Base-by-base conservation (phyloP, 179 eudicot species). In the Spergularia azorica region DNA sequence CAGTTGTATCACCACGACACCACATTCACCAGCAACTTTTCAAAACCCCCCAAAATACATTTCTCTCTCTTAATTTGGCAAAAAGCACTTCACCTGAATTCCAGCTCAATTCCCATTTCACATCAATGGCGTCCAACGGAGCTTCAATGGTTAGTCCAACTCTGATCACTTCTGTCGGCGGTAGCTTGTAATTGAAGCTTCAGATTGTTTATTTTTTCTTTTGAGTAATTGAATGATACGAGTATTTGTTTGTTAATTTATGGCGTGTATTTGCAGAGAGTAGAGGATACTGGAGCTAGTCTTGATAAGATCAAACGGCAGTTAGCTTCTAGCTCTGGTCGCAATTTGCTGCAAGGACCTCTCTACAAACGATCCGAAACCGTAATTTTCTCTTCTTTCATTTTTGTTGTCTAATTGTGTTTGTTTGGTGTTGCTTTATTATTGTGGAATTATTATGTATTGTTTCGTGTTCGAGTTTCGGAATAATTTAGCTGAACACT, bases 341-440 rank as follows among this genome's bases (percentile, higher is more conserved):
- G 93, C 46, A 89, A 84, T 86, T 69, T 95, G 10, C 81, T 95
- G 76, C 98, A 95, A 82, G 98, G 98, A 17, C 98, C 97, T 62
- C 97, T 95, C 66, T 89, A 89, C 15, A 95, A 95, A 80, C 93
- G 98, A 90, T 95, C 98, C 11, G 98, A 95, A 81, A 95, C 98
- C 75, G 98, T 95, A 89, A 32, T 43, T 9, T 59, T 71, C 41
- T 51, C 20, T 21, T 77, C 12, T 41, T 70, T n/a, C 14, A 71
- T 9, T 61, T 32, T 17, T 21, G 32, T 69, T 48, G 18, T 52
- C 71, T 38, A 1, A 9, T 54, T 43, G 70, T 15, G 50, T 12
- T 56, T 67, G 76, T 41, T 61, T 60, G 3, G 57, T 43, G 48
- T 43, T 10, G 16, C 13, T 9, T 6, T 4, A n/a, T 56, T 8